phyloP scores from a whole-genome alignment of 2,329 filamentous ascomycete genomes.

The Clonostachys rhizophaga region DNA sequence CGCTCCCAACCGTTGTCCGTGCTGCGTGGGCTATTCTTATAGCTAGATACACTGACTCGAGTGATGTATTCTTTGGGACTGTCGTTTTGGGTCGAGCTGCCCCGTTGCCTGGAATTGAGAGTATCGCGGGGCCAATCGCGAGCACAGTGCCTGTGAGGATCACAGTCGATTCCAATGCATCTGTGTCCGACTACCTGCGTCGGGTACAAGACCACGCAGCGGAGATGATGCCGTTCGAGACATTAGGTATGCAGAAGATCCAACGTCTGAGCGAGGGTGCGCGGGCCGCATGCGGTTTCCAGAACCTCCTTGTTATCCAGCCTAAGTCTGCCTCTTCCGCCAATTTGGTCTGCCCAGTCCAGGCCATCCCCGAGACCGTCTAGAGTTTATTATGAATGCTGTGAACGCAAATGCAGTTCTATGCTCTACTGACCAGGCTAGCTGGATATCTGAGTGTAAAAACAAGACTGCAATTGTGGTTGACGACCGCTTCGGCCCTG shows the following conservation, averaged over 20 bases:
- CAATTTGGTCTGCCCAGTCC: no score
- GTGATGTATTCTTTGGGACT: conserved; percentile 20
- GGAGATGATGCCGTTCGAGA: conserved; percentile 7
- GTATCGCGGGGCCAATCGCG: conserved; percentile 16
- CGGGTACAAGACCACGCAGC: conserved; percentile 9
- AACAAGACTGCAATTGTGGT: not conserved
- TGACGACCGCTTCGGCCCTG: not conserved
- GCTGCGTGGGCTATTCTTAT: conserved; percentile 22
- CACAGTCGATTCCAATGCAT: conserved; percentile 14
- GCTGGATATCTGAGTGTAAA: not conserved
- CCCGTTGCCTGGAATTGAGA: conserved; percentile 11
- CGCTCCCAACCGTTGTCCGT: conserved; percentile 9
- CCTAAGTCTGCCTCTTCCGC: not conserved
- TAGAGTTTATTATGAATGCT: not conserved
- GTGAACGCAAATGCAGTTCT: not conserved
- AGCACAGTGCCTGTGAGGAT: conserved; percentile 16
- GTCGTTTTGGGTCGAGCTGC: conserved; percentile 15
- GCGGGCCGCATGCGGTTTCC: conserved; percentile 5
- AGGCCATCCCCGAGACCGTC: not conserved
- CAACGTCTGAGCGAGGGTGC: conserved; percentile 1
- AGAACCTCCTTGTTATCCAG: conserved; percentile 8
- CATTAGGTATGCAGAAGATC: conserved; percentile 8
- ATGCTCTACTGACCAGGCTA: not conserved
- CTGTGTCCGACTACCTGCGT: conserved; percentile 33
- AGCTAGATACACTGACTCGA: conserved; percentile 20